Evolutionary conservation across 495 filamentous ascomycete genomes (phyloP).

Genomic region (Pseudevernia furfuracea): DNA sequence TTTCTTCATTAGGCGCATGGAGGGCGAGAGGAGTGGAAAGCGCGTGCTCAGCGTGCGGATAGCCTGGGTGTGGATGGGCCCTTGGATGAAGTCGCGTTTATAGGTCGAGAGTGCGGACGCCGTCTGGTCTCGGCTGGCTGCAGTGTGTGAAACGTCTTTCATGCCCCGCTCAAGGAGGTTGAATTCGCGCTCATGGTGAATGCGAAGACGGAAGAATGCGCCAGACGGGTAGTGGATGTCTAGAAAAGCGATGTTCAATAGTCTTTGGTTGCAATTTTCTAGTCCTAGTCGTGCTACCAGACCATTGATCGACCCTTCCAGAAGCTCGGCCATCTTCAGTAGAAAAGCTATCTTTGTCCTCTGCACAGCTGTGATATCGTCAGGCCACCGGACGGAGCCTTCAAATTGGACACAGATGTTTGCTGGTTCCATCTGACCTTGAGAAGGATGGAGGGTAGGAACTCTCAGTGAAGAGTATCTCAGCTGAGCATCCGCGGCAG

Average conservation of each 20-base stretch:
- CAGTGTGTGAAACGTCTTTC: constrained; percentile 60
- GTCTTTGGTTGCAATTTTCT: constrained; percentile 59
- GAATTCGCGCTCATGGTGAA: constrained; percentile 75
- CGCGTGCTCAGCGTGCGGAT: constrained; percentile 71
- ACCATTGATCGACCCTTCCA: constrained; percentile 46
- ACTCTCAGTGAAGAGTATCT: constrained; percentile 60
- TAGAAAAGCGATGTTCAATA: constrained; percentile 73
- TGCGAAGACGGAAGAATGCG: constrained; percentile 48
- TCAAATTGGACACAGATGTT: constrained; percentile 85
- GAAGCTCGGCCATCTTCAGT: constrained; percentile 64
- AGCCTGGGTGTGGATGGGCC: constrained; percentile 71
- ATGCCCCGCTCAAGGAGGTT: constrained; percentile 67
- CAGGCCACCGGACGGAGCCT: constrained; percentile 87
- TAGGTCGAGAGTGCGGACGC: constrained; percentile 60
- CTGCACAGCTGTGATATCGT: constrained; percentile 82
- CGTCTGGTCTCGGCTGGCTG: constrained; percentile 54
- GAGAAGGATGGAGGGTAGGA: constrained; percentile 32
- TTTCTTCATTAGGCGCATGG: constrained; percentile 78
- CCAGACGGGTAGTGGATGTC: constrained; percentile 69
- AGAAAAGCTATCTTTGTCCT: constrained; percentile 90
- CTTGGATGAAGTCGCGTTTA: constrained; percentile 60
- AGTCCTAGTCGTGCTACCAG: constrained; percentile 62
- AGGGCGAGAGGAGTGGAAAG: constrained; percentile 71
- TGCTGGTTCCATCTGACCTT: constrained; percentile 34
- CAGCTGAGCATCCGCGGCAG: constrained; percentile 59